Evolutionary conservation across 2,329 filamentous ascomycete genomes (phyloP), one percentile per base, ranked within the genome.

Genomic region (Hymenoscyphus repandus): DNA sequence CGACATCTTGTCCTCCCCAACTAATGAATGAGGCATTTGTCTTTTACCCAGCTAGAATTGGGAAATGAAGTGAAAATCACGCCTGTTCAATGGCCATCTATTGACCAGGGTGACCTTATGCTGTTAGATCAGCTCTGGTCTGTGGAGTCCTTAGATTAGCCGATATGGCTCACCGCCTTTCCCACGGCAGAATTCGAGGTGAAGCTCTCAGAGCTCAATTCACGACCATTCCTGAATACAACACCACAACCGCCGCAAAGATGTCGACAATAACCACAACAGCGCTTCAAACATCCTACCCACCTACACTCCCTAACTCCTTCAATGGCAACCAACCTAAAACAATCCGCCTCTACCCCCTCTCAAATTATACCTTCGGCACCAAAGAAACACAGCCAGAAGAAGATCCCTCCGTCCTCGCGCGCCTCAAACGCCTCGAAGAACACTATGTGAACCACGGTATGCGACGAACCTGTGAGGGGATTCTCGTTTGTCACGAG

Each of bases 361-460:
- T 99, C 44, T 96, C 90, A 60, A 99, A 97, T 77, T 99, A 99
- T 77, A 97, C 93, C 20, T 97, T 99, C 65, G 92, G 92, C 56
- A 95, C 95, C 54, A 99, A 99, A 72, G 93, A 97, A 75, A 95
- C 88, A 18, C 93, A 99, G 68, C 93, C 92, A 2, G 93, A 99
- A 71, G 93, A 99, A 71, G 93, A 99, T 65, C 91, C 92, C 0
- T 96, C 90, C 0, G 93, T 99, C 2, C 82, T 96, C 51, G 91
- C 93, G 50, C 87, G 93, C 2, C 76, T 99, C 58, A 91, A 92
- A 74, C 85, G 93, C 7, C 79, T 99, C n/a, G 90, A 97, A 69
- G 91, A 97, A 68, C 91, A 99, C 72, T 99, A 95, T 69, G 77
- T 81, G 30, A 78, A 85, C 57, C 84, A 97, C 75, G 93, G 93